Conservation (phyloP, 2,329 filamentous ascomycete species). For the Cucurbitaria berberidis region DNA sequence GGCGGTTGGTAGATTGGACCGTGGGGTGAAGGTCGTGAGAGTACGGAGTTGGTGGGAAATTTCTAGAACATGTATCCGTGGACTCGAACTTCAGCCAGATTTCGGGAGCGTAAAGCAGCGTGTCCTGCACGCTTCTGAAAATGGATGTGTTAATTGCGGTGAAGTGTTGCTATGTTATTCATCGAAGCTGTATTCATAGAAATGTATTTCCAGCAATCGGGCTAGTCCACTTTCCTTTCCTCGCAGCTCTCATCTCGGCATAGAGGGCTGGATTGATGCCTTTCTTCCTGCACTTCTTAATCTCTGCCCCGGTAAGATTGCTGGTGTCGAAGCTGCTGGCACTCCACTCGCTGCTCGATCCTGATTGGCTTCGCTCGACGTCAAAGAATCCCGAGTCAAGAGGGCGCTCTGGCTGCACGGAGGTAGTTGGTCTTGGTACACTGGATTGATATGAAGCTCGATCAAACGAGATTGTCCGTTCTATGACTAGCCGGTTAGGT, state of each 20-base stretch:
- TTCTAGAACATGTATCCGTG: not conserved
- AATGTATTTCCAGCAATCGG: slow-evolving; percentile 45
- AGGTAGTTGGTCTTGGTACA: slow-evolving; percentile 33
- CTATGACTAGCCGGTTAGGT: slow-evolving; percentile 34
- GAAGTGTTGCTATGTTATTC: not conserved
- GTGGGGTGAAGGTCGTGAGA: slow-evolving; percentile 1
- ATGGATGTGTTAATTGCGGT: not conserved
- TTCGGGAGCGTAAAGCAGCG: slow-evolving; percentile 6
- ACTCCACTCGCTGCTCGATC: slow-evolving; percentile 46
- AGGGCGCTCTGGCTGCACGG: slow-evolving; percentile 23
- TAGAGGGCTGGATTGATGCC: slow-evolving; percentile 56
- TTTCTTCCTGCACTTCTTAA: slow-evolving; percentile 55
- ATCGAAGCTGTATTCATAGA: slow-evolving; percentile 13
- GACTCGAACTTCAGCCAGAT: not conserved
- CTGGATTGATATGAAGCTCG: slow-evolving; percentile 41
- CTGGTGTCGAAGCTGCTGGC: slow-evolving; percentile 49
- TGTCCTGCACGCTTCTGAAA: not conserved
- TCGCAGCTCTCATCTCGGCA: slow-evolving; percentile 56
- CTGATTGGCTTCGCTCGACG: slow-evolving; percentile 19
- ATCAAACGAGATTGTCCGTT: slow-evolving; percentile 42
- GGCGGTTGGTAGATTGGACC: slow-evolving; percentile 3
- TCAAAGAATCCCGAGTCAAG: slow-evolving; percentile 9
- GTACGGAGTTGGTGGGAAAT: not conserved
- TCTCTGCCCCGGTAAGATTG: slow-evolving; percentile 48
- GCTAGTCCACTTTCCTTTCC: slow-evolving; percentile 48